A percentile compares a stretch with the other conserved stretches of the same genome.
Conservation (phyloP, 192 early-diverging fungal species). For the Coemansia sp. region DNA sequence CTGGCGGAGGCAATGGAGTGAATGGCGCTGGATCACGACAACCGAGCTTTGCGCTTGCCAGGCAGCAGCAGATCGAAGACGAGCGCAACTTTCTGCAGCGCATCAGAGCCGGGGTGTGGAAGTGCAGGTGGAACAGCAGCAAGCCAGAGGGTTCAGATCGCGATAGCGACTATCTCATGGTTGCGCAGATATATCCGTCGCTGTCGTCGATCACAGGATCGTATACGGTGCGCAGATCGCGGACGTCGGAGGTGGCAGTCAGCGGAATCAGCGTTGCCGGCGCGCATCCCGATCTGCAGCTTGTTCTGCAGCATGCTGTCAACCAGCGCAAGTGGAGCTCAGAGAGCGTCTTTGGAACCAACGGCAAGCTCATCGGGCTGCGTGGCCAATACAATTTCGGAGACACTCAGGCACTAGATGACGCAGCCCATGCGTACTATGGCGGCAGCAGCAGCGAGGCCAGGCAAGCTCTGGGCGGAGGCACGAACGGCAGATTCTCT, state of each 20-base stretch:
- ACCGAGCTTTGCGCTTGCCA: conserved; percentile 15
- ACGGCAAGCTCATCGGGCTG: conserved; percentile 77
- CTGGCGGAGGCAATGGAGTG: neutral
- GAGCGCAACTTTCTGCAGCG: conserved; percentile 27
- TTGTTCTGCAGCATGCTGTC: conserved; percentile 57
- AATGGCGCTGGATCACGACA: neutral
- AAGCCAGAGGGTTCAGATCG: neutral
- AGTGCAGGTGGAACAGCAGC: conserved; percentile 27
- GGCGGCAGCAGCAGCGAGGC: conserved; percentile 20
- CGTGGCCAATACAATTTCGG: conserved; percentile 80
- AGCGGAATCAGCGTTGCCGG: conserved; percentile 50
- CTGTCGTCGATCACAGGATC: conserved; percentile 45
- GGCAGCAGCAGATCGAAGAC: conserved; percentile 24
- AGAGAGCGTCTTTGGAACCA: conserved; percentile 73
- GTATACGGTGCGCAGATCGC: conserved; percentile 28
- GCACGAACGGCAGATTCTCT: conserved; percentile 30
- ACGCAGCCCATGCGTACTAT: conserved; percentile 23
- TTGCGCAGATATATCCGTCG: conserved; percentile 53
- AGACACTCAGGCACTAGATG: conserved; percentile 26
- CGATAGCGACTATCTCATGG: conserved; percentile 35
- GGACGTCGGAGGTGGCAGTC: conserved; percentile 35
- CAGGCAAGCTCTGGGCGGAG: conserved; percentile 9
- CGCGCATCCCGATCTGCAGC: conserved; percentile 33
- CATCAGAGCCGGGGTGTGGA: conserved; percentile 45
- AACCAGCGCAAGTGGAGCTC: conserved; percentile 76